Conservation (phyloP, 2,329 filamentous ascomycete genomes). For the Penicillium aurantiogriseum region DNA sequence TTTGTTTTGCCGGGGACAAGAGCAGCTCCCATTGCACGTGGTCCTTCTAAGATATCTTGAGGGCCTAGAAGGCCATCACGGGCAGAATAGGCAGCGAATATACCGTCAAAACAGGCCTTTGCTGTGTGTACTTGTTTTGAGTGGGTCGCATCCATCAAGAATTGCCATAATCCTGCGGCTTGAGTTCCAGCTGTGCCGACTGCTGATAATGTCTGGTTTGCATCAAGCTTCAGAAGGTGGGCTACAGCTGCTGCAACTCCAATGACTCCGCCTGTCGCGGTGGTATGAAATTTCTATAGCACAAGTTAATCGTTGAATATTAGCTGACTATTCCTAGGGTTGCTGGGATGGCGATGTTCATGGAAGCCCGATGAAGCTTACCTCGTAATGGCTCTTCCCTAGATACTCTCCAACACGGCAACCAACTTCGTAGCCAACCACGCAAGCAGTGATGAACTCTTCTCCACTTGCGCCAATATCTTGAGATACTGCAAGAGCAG, state of each 20-base stretch:
- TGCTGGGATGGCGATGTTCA: no score
- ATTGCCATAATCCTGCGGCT: constrained; percentile 36
- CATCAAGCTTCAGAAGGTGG: constrained; percentile 25
- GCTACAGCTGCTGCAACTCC: constrained; percentile 30
- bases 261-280: constrained; percentile 29
- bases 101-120: constrained; percentile 34
- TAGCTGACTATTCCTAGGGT: no score
- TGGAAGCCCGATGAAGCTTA: constrained; percentile 3
- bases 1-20: constrained; percentile 16
- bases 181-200: constrained; percentile 35
- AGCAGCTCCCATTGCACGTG: constrained; percentile 28
- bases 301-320: not conserved
- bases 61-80: constrained; percentile 29
- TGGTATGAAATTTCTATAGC: constrained; percentile 28
- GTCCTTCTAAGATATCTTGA: constrained; percentile 28
- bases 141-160: constrained; percentile 27
- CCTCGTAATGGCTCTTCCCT: constrained; percentile 34
- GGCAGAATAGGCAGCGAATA: constrained; percentile 33
- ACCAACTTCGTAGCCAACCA: constrained; percentile 33
- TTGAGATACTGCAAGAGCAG: constrained; percentile 32
- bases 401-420: constrained; percentile 32
- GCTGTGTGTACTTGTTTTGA: constrained; percentile 36
- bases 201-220: constrained; percentile 26
- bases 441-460: constrained; percentile 33
- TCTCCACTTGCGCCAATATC: constrained; percentile 28